Base-by-base conservation (phyloP, 164 flowering plant species). In the Vitis labrusca region DNA sequence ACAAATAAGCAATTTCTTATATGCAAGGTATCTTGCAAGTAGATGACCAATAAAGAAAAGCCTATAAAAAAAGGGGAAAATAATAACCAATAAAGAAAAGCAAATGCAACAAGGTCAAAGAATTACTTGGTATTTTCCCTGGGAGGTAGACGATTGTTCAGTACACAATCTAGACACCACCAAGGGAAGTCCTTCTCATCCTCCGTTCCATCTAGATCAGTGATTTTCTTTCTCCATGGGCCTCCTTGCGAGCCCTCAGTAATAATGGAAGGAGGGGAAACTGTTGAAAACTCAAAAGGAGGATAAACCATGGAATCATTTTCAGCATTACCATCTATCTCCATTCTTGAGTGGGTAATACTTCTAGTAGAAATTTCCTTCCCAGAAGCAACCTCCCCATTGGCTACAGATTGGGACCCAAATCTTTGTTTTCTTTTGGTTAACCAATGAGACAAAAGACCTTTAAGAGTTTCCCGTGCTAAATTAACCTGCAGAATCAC, bases 211-310 rank as follows among this genome's bases (percentile, higher is more conserved):
- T 90, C 95, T n/a, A 90, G 76, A 23, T 93, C 95, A 15, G 91
- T 90, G 58, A 87, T 87, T 74, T 91, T 96, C 84, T 91, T 96
- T 73, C 99, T 90, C 99, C 99, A 96, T 13, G 95, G 94, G 44
- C 99, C 97, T 59, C 99, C 94, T 50, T 87, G 94, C 59, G 97
- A 84, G 15, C 99, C 99, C 82, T 96, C 99, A n/a, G 99, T 93
- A 70, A 96, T 86, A 66, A 93, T 85, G 44, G 99, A 96, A 56
- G 99, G 99, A 67, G 98, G 90, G 14, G 89, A 87, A 68, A 73
- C 76, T 27, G 90, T 78, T 58, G 97, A 86, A 78, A 96, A 96
- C 77, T 91, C 95, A 69, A 92, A 96, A 16, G 98, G 91, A 66
- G 95, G 95, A 78, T 90, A 91, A 19, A 92, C 89, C 64, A 78